phyloP scores from a whole-genome alignment of 192 early-diverging fungal species.

The Linnemannia schmuckeri region DNA sequence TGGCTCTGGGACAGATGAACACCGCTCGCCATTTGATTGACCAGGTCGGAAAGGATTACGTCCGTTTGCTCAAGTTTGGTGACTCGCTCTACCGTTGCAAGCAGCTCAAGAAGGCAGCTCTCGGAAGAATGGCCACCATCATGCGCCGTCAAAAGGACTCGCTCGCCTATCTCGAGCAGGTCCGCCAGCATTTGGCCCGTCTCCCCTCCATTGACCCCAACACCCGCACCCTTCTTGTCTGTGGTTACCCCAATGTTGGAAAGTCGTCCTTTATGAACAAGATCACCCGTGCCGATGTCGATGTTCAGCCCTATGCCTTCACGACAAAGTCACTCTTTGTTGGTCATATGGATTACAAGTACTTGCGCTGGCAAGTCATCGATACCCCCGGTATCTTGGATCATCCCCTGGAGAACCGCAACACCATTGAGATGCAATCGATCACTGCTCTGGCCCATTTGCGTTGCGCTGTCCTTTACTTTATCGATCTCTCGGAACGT shows the following conservation, averaged over 20 bases:
- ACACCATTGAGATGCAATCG: conserved; percentile 99
- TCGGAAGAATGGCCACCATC: conserved; percentile 99
- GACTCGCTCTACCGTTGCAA: conserved; percentile 99
- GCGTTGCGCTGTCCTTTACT: conserved; percentile 94
- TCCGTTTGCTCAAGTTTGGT: conserved; percentile 96
- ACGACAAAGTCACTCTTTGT: conserved; percentile 99
- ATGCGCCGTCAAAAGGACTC: conserved; percentile 99
- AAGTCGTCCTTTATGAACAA: conserved; percentile 99
- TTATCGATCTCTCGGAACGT: conserved; percentile 96
- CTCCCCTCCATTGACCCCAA: conserved; percentile 99
- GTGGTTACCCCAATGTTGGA: conserved; percentile 99
- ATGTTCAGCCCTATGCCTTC: conserved; percentile 99
- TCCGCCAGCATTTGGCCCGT: conserved; percentile 98
- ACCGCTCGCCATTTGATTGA: conserved; percentile 96
- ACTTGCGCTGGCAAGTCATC: conserved; percentile 99
- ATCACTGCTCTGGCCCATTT: conserved; percentile 98
- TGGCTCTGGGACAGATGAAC: conserved; percentile 97
- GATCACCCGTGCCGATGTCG: conserved; percentile 97
- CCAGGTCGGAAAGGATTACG: conserved; percentile 96
- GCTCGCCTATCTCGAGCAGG: conserved; percentile 96
- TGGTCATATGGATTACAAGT: conserved; percentile 99
- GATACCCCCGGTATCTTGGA: conserved; percentile 99
- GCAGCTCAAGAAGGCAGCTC: conserved; percentile 95
- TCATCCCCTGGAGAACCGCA: conserved; percentile 98
- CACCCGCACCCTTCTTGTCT: conserved; percentile 98